phyloP scores from a whole-genome alignment of 768 basidiomycete species.

The Amanita polypyramis region DNA sequence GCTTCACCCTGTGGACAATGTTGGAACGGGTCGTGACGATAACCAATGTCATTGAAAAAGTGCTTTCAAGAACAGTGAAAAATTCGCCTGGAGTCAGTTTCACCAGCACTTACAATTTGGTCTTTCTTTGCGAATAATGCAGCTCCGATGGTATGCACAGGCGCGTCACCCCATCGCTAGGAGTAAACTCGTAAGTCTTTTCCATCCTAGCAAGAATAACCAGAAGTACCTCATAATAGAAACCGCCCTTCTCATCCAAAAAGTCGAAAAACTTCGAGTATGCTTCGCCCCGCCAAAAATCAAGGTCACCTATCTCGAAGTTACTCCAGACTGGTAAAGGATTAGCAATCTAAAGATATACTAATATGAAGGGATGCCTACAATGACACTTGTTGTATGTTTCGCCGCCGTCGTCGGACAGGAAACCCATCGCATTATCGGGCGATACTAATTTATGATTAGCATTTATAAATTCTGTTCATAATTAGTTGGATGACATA shows the following conservation, averaged over 20 bases:
- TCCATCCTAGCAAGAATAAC: neutral
- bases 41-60: slow-evolving; percentile 92
- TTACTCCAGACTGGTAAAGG: slow-evolving; percentile 72
- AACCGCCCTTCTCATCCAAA: slow-evolving; percentile 72
- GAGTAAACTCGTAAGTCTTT: slow-evolving; percentile 1
- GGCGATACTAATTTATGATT: slow-evolving; percentile 50
- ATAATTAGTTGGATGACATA: neutral
- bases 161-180: slow-evolving; percentile 90
- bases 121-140: slow-evolving; percentile 83
- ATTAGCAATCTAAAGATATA: neutral
- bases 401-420: slow-evolving; percentile 67
- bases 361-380: slow-evolving; percentile 19
- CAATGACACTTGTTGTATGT: slow-evolving; percentile 74
- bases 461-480: slow-evolving; percentile 60
- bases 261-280: slow-evolving; percentile 79
- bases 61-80: slow-evolving; percentile 29
- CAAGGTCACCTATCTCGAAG: slow-evolving; percentile 82
- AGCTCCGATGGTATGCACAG: slow-evolving; percentile 82
- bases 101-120: slow-evolving; percentile 42
- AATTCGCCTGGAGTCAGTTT: slow-evolving; percentile 1
- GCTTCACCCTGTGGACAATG: slow-evolving; percentile 77
- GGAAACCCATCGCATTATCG: slow-evolving; percentile 72
- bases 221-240: slow-evolving; percentile 66
- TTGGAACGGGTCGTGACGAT: slow-evolving; percentile 90
- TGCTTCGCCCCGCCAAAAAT: slow-evolving; percentile 76